Evolutionary conservation across 2,329 filamentous ascomycete genomes (phyloP).

Genomic region (Bipolaris gigantea): DNA sequence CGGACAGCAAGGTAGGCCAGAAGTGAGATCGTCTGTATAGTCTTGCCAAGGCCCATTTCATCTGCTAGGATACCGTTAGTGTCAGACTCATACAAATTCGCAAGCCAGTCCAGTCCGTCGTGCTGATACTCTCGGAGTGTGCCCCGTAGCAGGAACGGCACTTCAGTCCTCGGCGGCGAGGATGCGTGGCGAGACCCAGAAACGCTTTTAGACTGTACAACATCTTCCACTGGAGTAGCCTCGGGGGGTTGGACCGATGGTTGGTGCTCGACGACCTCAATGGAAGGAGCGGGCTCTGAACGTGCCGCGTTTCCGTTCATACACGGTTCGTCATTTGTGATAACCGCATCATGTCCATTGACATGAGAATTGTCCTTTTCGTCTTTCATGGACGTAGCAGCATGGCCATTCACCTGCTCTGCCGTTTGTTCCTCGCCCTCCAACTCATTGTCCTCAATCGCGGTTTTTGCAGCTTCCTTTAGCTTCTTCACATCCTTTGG

Average conservation of each 20-base stretch:
- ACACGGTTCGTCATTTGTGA: conserved; percentile 10
- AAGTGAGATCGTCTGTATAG: conserved; percentile 94
- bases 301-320: conserved; percentile 17
- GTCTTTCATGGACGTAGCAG: conserved; percentile 47
- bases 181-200: conserved; percentile 35
- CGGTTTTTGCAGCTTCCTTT: conserved; percentile 36
- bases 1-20: conserved; percentile 89
- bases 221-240: conserved; percentile 18
- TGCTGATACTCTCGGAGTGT: conserved; percentile 95
- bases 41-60: conserved; percentile 98
- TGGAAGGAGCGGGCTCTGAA: not conserved
- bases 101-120: conserved; percentile 95
- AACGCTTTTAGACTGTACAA: conserved; percentile 16
- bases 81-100: conserved; percentile 84
- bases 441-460: conserved; percentile 31
- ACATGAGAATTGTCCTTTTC: conserved; percentile 46
- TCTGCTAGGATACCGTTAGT: conserved; percentile 97
- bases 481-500: conserved; percentile 40
- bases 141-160: conserved; percentile 71
- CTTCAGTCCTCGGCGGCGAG: conserved; percentile 38
- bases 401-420: conserved; percentile 31
- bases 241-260: conserved; percentile 21
- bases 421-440: conserved; percentile 42
- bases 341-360: conserved; percentile 15
- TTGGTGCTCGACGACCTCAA: not conserved